Conservation (phyloP, 768 basidiomycete species). For the Leucocoprinus leucothites region DNA sequence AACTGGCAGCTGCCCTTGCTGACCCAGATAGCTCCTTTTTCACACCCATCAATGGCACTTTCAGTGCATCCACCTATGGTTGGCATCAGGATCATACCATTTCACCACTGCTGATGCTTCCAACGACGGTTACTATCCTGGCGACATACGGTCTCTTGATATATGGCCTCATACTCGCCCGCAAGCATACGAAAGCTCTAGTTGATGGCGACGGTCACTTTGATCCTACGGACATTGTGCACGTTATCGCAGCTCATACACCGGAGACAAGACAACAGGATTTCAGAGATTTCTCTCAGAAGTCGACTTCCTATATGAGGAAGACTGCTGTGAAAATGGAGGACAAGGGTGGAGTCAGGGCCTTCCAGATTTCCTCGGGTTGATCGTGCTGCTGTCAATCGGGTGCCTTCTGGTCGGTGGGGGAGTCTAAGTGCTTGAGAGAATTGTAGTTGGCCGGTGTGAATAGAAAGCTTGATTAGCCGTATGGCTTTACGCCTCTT, state of each 20-base stretch:
- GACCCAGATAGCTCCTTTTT: neutral
- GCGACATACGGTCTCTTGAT: slow-evolving; percentile 3
- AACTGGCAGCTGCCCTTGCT: too few species aligned
- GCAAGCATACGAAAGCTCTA: neutral
- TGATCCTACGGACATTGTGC: slow-evolving; percentile 4
- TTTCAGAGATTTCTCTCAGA: neutral
- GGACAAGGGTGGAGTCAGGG: neutral
- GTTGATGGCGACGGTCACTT: neutral
- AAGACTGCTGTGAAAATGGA: neutral
- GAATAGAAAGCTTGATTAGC: too few species aligned
- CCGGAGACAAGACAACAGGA: neutral
- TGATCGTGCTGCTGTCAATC: too few species aligned
- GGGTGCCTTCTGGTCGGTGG: too few species aligned
- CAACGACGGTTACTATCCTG: neutral
- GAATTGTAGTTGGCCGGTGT: too few species aligned
- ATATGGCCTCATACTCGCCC: neutral
- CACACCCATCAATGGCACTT: neutral
- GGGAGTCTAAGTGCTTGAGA: too few species aligned
- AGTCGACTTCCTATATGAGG: neutral
- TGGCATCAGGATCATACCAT: neutral
- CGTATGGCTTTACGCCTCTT: too few species aligned
- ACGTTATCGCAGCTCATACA: neutral
- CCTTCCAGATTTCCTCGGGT: neutral
- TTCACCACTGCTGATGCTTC: neutral
- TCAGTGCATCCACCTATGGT: neutral